phyloP scores from a whole-genome alignment of 1,284 basidiomycete species.

The Fomitopsis pinicola region DNA sequence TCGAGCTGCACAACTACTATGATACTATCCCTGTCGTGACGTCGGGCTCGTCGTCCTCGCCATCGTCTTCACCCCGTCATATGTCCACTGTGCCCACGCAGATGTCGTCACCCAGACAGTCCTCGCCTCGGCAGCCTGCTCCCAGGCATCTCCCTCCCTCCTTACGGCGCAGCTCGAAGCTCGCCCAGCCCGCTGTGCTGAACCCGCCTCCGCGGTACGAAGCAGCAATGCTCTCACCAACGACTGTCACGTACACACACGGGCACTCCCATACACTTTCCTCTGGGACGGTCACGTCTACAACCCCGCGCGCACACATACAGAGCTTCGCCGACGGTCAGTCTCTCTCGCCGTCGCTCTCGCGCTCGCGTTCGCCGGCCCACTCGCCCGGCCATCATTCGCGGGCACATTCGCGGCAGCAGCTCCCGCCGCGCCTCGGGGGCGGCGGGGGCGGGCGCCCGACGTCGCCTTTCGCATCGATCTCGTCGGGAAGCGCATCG shows the following conservation, averaged over 20 bases:
- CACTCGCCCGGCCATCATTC: slow-evolving; percentile 8
- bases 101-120: background rate
- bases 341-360: slow-evolving; percentile 15
- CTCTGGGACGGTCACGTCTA: slow-evolving; percentile 25
- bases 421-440: slow-evolving; percentile 4
- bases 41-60: background rate
- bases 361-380: slow-evolving; percentile 18
- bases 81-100: slow-evolving; percentile 1
- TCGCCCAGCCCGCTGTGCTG: background rate
- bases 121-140: slow-evolving; percentile 1
- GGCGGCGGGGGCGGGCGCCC: slow-evolving; percentile 9
- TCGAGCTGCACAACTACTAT: background rate
- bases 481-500: slow-evolving; percentile 30
- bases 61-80: slow-evolving; percentile 1
- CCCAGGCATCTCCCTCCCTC: slow-evolving; percentile 12
- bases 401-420: slow-evolving; percentile 11
- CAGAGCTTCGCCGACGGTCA: slow-evolving; percentile 14
- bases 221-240: slow-evolving; percentile 6
- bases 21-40: background rate
- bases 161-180: slow-evolving; percentile 5
- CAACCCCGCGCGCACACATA: slow-evolving; percentile 26
- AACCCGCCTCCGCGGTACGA: slow-evolving; percentile 1
- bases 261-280: slow-evolving; percentile 32
- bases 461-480: slow-evolving; percentile 25
- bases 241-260: slow-evolving; percentile 14